These are phyloP conservation scores for Telopea speciosissima DNA, from an alignment of 177 flowering plant genomes.

Conservation along the genomic window DNA sequence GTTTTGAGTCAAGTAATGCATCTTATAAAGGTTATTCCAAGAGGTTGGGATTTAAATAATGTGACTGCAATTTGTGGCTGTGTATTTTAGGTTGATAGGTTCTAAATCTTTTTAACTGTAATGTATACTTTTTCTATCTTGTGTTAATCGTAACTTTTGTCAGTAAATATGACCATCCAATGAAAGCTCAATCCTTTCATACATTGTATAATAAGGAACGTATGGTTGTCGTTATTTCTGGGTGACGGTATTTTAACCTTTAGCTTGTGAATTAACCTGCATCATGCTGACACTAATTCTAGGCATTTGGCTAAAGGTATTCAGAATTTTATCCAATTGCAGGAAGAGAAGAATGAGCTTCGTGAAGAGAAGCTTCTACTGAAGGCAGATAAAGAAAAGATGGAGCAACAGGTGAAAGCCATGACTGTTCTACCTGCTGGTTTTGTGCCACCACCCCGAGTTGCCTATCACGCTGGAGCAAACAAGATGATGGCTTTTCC, in stretches of 20 bases:
- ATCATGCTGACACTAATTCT: not conserved
- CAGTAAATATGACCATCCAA: not conserved
- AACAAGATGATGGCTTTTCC: slow-evolving; percentile 62
- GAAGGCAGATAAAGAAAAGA: slow-evolving; percentile 56
- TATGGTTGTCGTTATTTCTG: not conserved
- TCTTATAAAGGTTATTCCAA: too few relatives aligned
- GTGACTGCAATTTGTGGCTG: not conserved
- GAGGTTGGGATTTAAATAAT: too few relatives aligned
- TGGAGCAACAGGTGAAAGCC: slow-evolving; percentile 57
- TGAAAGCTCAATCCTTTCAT: not conserved
- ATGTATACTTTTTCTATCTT: too few relatives aligned
- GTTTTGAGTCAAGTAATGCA: too few relatives aligned
- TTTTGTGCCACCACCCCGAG: slow-evolving; percentile 41
- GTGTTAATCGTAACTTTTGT: not conserved
- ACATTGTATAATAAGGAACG: not conserved
- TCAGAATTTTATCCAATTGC: not conserved
- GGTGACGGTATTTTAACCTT: not conserved
- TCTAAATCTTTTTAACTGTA: not conserved
- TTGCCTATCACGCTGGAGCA: slow-evolving; percentile 35
- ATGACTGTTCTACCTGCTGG: slow-evolving; percentile 33
- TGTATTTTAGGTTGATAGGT: too few relatives aligned
- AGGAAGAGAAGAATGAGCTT: slow-evolving; percentile 71
- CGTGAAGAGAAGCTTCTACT: slow-evolving; percentile 54
- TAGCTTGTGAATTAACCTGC: not conserved
- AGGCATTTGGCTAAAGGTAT: not conserved